These are phyloP conservation scores for Rhizopogon rudus DNA, from an alignment of 768 basidiomycete genomes.

Conservation along the genomic window DNA sequence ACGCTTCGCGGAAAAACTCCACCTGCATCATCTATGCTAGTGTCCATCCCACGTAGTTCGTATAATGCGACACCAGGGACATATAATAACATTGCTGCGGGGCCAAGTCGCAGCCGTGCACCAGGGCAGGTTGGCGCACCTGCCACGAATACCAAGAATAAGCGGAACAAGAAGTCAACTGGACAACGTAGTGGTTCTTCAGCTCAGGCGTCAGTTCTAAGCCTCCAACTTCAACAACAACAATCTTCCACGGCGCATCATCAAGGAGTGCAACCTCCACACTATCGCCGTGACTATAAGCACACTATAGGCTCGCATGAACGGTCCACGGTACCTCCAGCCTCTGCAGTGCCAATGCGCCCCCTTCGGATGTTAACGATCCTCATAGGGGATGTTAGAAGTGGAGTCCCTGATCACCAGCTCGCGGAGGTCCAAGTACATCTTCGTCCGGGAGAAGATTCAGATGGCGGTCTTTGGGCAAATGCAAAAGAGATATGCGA, in stretches of 20 bases:
- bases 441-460: conserved; percentile 40
- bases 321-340: conserved; percentile 9
- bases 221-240: conserved; percentile 8
- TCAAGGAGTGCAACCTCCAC: background rate
- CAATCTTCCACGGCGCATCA: background rate
- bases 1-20: conserved; percentile 50
- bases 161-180: conserved; percentile 10
- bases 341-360: conserved; percentile 10
- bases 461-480: conserved; percentile 63
- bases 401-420: conserved; percentile 47
- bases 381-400: conserved; percentile 39
- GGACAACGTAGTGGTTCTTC: conserved; percentile 3
- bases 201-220: background rate
- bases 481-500: conserved; percentile 59
- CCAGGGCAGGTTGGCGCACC: background rate
- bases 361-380: conserved; percentile 55
- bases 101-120: background rate
- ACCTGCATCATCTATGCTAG: background rate
- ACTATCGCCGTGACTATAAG: conserved; percentile 12
- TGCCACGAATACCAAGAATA: background rate
- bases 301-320: conserved; percentile 1
- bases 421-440: conserved; percentile 66
- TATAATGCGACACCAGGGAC: background rate
- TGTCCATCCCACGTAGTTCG: background rate
- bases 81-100: conserved; percentile 1